Conservation (phyloP, 192 early-diverging fungal species). For the Coemansia sp. region DNA sequence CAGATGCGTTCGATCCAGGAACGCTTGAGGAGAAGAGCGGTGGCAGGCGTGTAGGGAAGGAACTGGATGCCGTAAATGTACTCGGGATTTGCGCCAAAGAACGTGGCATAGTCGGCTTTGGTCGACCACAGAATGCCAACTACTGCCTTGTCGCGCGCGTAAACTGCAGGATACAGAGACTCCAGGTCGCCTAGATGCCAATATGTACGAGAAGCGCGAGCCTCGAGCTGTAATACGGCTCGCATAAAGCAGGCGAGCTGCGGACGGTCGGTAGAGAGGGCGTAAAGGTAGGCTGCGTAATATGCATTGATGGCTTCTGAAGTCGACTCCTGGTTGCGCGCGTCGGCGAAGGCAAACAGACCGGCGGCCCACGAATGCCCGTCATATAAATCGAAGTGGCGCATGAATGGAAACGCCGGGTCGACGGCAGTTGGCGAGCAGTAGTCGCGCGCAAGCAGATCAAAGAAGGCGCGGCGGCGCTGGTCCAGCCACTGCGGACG, state of each 20-base stretch:
- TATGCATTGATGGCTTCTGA: constrained; percentile 58
- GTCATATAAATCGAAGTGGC: constrained; percentile 61
- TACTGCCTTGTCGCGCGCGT: constrained; percentile 28
- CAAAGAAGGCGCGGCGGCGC: constrained; percentile 11
- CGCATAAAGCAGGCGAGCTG: constrained; percentile 30
- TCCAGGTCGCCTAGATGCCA: constrained; percentile 53
- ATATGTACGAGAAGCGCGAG: constrained; percentile 42
- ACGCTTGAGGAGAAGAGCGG: constrained; percentile 40
- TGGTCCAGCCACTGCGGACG: constrained; percentile 31
- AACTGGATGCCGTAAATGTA: constrained; percentile 58
- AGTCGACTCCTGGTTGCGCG: constrained; percentile 58
- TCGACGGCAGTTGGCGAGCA: constrained; percentile 21
- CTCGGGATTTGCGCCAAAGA: constrained; percentile 48
- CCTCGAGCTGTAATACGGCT: constrained; percentile 50
- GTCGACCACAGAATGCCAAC: constrained; percentile 57
- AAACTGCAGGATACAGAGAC: constrained; percentile 30
- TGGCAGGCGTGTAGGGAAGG: constrained; percentile 53
- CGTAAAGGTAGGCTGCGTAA: constrained; percentile 53
- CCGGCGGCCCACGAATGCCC: constrained; percentile 64
- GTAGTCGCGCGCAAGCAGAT: constrained; percentile 54
- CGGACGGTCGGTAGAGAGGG: constrained; percentile 24
- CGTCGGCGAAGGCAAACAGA: constrained; percentile 49
- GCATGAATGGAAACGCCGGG: constrained; percentile 46
- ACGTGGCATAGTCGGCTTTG: constrained; percentile 51
- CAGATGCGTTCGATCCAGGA: constrained; percentile 49